These are phyloP conservation scores for Chrysoporthe deuterocubensis DNA, from an alignment of 2,329 filamentous ascomycete species.

Conservation along the genomic window DNA sequence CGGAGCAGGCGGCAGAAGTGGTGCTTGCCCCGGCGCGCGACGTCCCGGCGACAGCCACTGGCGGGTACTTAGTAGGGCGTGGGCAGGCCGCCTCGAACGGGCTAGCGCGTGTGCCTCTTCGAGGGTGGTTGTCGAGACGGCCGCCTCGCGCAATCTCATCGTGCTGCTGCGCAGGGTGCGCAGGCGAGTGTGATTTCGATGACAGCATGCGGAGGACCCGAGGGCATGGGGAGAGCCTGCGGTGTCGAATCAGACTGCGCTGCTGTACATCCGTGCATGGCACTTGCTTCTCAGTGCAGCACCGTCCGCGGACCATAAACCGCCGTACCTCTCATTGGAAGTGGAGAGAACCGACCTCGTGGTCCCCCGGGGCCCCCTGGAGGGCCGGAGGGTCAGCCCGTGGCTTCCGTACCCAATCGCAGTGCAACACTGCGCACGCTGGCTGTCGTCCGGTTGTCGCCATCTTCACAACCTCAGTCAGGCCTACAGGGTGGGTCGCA, in stretches of 20 bases:
- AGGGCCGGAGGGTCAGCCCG: background rate
- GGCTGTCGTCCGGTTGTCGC: conserved; percentile 13
- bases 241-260: background rate
- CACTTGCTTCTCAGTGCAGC: background rate
- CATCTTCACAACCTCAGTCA: background rate
- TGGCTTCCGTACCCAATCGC: background rate
- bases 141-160: conserved; percentile 1
- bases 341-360: conserved; percentile 6
- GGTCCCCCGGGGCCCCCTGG: conserved; percentile 7
- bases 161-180: background rate
- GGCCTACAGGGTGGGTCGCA: background rate
- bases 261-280: background rate
- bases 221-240: background rate
- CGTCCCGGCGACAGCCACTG: conserved; percentile 1
- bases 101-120: background rate
- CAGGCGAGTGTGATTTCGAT: background rate
- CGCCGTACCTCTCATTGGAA: background rate
- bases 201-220: conserved; percentile 2
- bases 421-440: background rate
- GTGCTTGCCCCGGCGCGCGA: background rate
- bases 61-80: background rate
- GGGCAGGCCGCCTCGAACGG: background rate
- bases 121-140: background rate
- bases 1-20: conserved; percentile 9
- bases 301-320: background rate